phyloP scores from a whole-genome alignment of 441 rosid species.

The Populus hybrid region DNA sequence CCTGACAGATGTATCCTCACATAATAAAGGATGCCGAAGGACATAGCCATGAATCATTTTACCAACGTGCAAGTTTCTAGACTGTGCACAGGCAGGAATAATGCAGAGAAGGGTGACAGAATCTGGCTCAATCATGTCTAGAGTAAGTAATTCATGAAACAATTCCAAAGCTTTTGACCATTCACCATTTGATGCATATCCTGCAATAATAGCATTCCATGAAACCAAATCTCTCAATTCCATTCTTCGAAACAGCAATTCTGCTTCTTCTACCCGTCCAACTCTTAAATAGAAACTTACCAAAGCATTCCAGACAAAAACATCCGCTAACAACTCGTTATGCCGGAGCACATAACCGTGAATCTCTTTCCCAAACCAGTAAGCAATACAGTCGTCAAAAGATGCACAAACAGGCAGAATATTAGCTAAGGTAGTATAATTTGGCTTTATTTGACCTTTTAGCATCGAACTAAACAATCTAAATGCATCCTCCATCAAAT shows the following conservation, averaged over 20 bases:
- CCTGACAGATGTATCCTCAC: slow-evolving; percentile 50
- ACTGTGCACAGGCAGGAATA: slow-evolving; percentile 67
- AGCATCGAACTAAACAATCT: slow-evolving; percentile 58
- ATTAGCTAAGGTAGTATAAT: slow-evolving; percentile 54
- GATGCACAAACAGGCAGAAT: slow-evolving; percentile 60
- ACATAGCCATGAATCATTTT: slow-evolving; percentile 60
- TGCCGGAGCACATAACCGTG: slow-evolving; percentile 61
- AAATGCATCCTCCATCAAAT: slow-evolving; percentile 44
- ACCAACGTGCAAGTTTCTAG: slow-evolving; percentile 41
- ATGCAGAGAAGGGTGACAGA: slow-evolving; percentile 56
- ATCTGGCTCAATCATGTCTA: slow-evolving; percentile 43
- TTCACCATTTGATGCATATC: slow-evolving; percentile 57
- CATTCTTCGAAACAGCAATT: slow-evolving; percentile 54
- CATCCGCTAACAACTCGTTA: slow-evolving; percentile 41
- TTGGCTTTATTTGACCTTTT: slow-evolving; percentile 47
- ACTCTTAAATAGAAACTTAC: slow-evolving; percentile 65
- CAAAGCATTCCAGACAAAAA: slow-evolving; percentile 67
- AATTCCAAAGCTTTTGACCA: slow-evolving; percentile 57
- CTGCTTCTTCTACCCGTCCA: slow-evolving; percentile 54
- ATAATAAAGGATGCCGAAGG: slow-evolving; percentile 47
- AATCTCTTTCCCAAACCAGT: slow-evolving; percentile 51
- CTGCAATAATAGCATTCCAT: slow-evolving; percentile 79
- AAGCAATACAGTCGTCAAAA: slow-evolving; percentile 38
- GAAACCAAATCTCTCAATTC: slow-evolving; percentile 70
- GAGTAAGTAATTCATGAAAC: slow-evolving; percentile 45